Evolutionary conservation across 2,329 filamentous ascomycete genomes (phyloP).

Genomic region (Coniella lustricola): DNA sequence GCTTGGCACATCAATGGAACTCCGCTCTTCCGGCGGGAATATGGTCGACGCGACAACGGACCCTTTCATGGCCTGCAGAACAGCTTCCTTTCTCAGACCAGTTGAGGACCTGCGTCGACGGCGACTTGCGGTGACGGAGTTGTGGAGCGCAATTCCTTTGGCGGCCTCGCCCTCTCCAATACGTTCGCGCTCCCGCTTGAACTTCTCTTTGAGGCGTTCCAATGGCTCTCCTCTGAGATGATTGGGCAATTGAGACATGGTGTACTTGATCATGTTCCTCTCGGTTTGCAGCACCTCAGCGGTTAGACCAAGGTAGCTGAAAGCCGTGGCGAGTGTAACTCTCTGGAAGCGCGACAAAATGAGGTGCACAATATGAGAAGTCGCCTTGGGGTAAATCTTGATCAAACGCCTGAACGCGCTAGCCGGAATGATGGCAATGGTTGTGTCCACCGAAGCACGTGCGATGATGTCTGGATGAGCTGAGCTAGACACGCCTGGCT

Average conservation of each 20-base stretch:
- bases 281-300: slow-evolving; percentile 90
- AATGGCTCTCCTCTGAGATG: slow-evolving; percentile 78
- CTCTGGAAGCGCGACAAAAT: slow-evolving; percentile 90
- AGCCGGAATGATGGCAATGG: slow-evolving; percentile 95
- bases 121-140: slow-evolving; percentile 57
- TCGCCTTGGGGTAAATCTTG: slow-evolving; percentile 89
- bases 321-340: slow-evolving; percentile 89
- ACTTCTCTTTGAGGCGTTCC: slow-evolving; percentile 85
- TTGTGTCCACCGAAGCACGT: slow-evolving; percentile 92
- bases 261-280: slow-evolving; percentile 88
- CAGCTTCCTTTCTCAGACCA: slow-evolving; percentile 71
- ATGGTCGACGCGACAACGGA: slow-evolving; percentile 36
- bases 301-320: slow-evolving; percentile 87
- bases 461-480: slow-evolving; percentile 96
- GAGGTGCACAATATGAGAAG: slow-evolving; percentile 94
- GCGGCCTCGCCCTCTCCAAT: slow-evolving; percentile 72
- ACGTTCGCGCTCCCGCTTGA: slow-evolving; percentile 74
- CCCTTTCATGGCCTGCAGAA: slow-evolving; percentile 58
- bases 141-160: slow-evolving; percentile 94
- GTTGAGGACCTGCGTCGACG: slow-evolving; percentile 58
- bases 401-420: slow-evolving; percentile 92
- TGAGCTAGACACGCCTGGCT: slow-evolving; percentile 55
- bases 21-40: slow-evolving; percentile 33
- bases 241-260: slow-evolving; percentile 84
- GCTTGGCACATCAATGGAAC: slow-evolving; percentile 45